Conservation (phyloP, 441 rosid genomes). For the Adansonia gregorii region DNA sequence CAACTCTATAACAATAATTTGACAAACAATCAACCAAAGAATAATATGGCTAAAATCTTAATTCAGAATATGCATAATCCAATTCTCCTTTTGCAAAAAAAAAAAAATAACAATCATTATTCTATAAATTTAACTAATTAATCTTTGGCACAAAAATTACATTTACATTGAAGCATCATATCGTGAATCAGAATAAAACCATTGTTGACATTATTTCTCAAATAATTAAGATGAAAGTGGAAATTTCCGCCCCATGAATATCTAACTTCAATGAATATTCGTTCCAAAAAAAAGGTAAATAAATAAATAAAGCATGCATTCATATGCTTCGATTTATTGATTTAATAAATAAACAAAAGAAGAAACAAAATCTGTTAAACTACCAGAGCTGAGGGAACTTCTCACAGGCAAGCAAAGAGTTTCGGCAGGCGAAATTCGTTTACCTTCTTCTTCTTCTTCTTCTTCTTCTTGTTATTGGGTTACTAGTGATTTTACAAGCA, state of each 20-base stretch:
- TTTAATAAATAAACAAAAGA: background rate
- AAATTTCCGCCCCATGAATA: background rate
- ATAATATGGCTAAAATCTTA: background rate
- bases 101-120: background rate
- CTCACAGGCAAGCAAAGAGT: background rate
- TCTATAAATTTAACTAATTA: background rate
- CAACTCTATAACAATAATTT: slow-evolving; percentile 12
- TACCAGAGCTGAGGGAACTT: slow-evolving; percentile 14
- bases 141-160: background rate
- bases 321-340: background rate
- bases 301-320: slow-evolving; percentile 4
- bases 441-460: background rate
- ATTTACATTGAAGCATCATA: background rate
- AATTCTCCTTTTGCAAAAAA: background rate
- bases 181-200: background rate
- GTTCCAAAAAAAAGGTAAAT: background rate
- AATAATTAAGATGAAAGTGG: background rate
- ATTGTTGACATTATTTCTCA: background rate
- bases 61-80: background rate
- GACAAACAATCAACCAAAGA: slow-evolving; percentile 2
- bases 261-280: slow-evolving; percentile 13
- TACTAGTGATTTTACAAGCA: background rate
- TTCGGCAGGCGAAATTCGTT: background rate
- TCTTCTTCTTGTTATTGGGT: background rate
- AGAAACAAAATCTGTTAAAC: background rate